Conservation (phyloP, 2,329 filamentous ascomycete species). For the Alternaria novae-zelandiae region DNA sequence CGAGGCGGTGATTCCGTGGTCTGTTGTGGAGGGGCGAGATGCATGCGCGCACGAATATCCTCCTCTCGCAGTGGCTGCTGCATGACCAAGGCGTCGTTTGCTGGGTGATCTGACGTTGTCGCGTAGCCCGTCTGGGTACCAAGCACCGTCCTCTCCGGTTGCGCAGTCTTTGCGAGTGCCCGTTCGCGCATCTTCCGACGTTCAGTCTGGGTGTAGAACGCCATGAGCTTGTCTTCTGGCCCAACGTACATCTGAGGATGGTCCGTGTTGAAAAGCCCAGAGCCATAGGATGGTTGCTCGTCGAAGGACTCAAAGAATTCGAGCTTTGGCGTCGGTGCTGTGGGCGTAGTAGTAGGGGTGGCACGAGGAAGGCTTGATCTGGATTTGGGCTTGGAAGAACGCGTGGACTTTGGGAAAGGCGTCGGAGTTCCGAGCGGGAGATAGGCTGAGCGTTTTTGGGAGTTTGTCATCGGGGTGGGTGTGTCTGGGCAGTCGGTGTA, state of each 20-base stretch:
- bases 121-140: neutral
- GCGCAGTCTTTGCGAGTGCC: neutral
- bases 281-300: neutral
- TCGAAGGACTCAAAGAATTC: neutral
- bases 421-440: constrained; percentile 12
- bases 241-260: neutral
- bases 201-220: neutral
- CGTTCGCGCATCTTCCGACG: neutral
- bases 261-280: neutral
- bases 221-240: neutral
- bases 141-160: neutral
- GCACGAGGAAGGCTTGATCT: neutral
- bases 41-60: neutral
- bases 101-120: neutral
- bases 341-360: neutral
- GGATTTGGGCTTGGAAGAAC: neutral
- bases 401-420: neutral
- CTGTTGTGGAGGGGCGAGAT: neutral
- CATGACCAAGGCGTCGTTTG: neutral
- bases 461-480: constrained; percentile 25
- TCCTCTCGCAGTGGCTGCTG: neutral
- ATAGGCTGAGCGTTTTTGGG: constrained; percentile 23
- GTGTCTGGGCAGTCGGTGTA: constrained; percentile 21
- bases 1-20: neutral
- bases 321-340: neutral